Conservation (phyloP, 2,329 filamentous ascomycete species). For the Lachnellula subtilissima region DNA sequence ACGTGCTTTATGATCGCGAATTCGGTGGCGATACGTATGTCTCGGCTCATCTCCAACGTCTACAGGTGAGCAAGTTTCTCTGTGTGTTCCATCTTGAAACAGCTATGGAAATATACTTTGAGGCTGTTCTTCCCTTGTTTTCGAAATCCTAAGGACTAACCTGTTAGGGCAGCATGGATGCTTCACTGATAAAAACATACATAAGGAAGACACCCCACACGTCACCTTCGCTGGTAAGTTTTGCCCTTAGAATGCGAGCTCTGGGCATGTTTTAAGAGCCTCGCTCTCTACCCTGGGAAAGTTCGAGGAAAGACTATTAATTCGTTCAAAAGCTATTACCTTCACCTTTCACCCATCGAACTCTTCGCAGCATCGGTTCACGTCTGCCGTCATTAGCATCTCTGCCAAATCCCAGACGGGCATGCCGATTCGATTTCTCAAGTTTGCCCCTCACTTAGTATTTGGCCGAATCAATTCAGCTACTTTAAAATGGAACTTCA, state of each 20-base stretch:
- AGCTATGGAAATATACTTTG: no score
- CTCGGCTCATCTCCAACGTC: slow-evolving; percentile 44
- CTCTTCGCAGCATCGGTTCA: slow-evolving; percentile 41
- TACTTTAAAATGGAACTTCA: slow-evolving; percentile 23
- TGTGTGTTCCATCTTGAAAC: no score
- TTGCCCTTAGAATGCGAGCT: not conserved
- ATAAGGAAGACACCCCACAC: slow-evolving; percentile 37
- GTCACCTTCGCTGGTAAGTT: slow-evolving; percentile 39
- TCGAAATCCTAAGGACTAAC: no score
- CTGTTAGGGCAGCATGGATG: slow-evolving; percentile 38
- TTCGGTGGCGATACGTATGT: slow-evolving; percentile 45
- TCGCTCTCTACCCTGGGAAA: no score
- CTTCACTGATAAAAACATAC: slow-evolving; percentile 39
- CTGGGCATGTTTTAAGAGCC: not conserved
- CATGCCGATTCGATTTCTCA: slow-evolving; percentile 38
- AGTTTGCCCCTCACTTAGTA: slow-evolving; percentile 46
- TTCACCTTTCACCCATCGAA: slow-evolving; percentile 46
- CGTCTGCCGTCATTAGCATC: slow-evolving; percentile 41
- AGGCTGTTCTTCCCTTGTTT: no score
- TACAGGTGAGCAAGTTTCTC: slow-evolving; percentile 17
- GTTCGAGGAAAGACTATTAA: not conserved
- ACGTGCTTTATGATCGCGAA: slow-evolving; percentile 44
- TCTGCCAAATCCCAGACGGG: slow-evolving; percentile 29
- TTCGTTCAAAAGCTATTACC: slow-evolving; percentile 33
- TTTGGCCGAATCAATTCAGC: slow-evolving; percentile 29